Percentiles rank a stretch among this genome's conserved stretches.
Conservation (phyloP, 495 filamentous ascomycete genomes). For the Lasiosphaeria hispida region DNA sequence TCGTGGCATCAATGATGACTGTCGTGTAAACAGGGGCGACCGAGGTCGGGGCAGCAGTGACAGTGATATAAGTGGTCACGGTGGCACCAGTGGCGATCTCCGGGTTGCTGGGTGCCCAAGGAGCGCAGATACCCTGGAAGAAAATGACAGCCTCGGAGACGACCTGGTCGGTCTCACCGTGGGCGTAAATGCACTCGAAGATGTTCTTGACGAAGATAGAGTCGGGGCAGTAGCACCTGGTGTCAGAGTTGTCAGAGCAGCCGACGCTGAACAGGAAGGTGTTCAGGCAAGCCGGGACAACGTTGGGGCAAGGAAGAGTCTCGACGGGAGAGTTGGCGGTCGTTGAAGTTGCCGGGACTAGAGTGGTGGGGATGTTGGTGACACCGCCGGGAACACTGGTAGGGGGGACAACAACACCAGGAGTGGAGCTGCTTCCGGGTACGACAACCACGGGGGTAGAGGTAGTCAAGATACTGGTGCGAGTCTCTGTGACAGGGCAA, state of each 20-base stretch:
- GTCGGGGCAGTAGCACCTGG: conserved; percentile 83
- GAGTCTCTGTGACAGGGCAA: conserved; percentile 48
- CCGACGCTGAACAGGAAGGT: conserved; percentile 76
- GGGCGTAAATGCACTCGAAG: conserved; percentile 75
- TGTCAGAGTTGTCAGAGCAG: conserved; percentile 82
- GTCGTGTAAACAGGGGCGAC: conserved; percentile 56
- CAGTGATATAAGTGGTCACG: conserved; percentile 58
- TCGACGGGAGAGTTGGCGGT: conserved; percentile 44
- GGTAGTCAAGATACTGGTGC: conserved; percentile 22
- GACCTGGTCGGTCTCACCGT: conserved; percentile 64
- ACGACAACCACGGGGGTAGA: background rate
- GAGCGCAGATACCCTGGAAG: conserved; percentile 89
- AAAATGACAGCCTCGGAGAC: conserved; percentile 71
- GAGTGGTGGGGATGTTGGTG: conserved; percentile 30
- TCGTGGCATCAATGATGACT: conserved; percentile 53
- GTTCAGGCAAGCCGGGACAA: conserved; percentile 88
- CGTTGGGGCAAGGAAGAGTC: conserved; percentile 61
- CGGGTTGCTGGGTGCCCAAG: conserved; percentile 72
- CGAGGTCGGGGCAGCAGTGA: conserved; percentile 45
- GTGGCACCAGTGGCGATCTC: conserved; percentile 70
- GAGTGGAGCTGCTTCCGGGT: conserved; percentile 8
- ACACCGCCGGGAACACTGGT: conserved; percentile 6
- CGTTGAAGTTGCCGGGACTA: conserved; percentile 36
- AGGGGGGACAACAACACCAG: conserved; percentile 10
- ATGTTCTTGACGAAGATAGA: conserved; percentile 73